Evolutionary conservation across 1,284 basidiomycete genomes (phyloP), one percentile per base, ranked within the genome.

Genomic region (Retiboletus flavoniger): DNA sequence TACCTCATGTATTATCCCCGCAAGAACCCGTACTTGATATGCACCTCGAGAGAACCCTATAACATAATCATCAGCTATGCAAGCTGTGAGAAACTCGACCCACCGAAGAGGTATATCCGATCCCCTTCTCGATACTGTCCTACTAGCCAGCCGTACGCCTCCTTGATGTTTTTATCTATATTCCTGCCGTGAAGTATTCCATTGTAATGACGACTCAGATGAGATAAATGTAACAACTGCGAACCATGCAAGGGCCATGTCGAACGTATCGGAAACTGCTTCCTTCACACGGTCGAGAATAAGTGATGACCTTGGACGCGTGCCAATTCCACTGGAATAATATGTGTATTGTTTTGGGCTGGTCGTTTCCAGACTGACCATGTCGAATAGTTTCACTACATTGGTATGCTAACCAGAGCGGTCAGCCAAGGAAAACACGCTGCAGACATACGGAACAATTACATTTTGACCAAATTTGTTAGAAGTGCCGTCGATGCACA

Each of bases 51-150:
- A 78, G 55, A 78, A 78, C 7, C 77, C 77, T 78, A 17, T 2
- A n/a, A 17, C 8, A 1, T 0, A 2, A 28, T 16, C 4, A 26
- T 48, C 2, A 13, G 24, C 36, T n/a, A 10, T 8, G 7, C 29
- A 17, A 42, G 21, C 3, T 1, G 10, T 11, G 6, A 40, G 11
- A 26, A 40, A 29, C 3, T 1, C n/a, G 41, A 16, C 44, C 0
- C 44, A 75, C 76, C 77, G 50, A 78, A 76, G 2, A 77, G 59
- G 51, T 67, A 77, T 34, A 78, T 77, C 11, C 58, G 59, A 51
- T 77, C 76, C 1, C 74, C 73, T 16, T 60, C 56, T 24, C 58
- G 41, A 53, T 77, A 77, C 17, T 54, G 63, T 21, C 71, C 65
- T 2, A 73, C 65, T 7, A 78, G 53, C 76, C 76, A 78, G 3